Evolutionary conservation across 768 basidiomycete species (phyloP), one percentile per base, ranked within the genome.

Genomic region (Termitomyces sp.): DNA sequence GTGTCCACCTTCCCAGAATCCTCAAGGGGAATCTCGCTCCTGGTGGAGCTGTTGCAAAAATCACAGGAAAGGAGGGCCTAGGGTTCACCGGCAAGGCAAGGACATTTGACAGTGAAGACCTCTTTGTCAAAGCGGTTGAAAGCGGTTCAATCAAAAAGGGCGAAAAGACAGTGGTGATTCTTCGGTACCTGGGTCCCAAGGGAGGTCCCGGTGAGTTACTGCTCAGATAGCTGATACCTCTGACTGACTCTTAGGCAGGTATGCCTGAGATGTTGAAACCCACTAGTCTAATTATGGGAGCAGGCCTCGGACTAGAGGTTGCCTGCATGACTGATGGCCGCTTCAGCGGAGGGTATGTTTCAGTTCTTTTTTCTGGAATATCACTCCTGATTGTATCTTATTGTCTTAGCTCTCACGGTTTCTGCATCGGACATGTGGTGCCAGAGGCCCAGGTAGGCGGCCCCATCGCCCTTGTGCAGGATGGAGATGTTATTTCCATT

Each of bases 261-360:
- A 99, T 99, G 96, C 96, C 94, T 50, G 97, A 99, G 78, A 99
- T 99, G 97, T 80, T 98, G 58, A 98, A 98, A 71, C 95, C 95
- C 26, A 98, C 96, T 32, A 92, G 92, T 76, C 71, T 98, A 67
- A 94, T 99, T 72, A 98, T 99, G 92, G 97, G 97, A 55, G 97
- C 97, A 13, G 97, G 97, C 12, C 80, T 98, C 12, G 97, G 97
- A 12, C 77, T 89, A 63, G 96, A 98, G 64, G 97, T 98, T 49
- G 96, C 96, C 39, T 98, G 93, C 71, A 73, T 99, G 63, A 99
- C 97, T 18, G 96, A 99, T 74, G 97, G 97, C 51, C 86, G 97
- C 63, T 99, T 99, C 79, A 93, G 91, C 69, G 95, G 95, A 76
- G 95, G 95, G 94, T 97, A 66, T 73, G 87, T 79, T 44, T 60